phyloP scores from a whole-genome alignment of 140 eudicot genomes.

The Senecio squalidus region DNA sequence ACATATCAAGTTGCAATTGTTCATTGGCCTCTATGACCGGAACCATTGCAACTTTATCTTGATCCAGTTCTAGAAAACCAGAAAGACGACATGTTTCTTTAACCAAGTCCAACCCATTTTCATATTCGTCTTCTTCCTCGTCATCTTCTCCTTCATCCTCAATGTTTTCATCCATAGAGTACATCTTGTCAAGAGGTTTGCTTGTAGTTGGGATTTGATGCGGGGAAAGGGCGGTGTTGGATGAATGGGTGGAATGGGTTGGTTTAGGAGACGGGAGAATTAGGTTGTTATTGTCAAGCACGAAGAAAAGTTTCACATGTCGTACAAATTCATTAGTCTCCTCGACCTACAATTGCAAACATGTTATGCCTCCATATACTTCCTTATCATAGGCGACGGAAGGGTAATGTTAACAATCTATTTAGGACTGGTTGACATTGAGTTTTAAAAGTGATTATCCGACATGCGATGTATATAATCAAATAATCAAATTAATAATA shows the following conservation, averaged over 20 bases:
- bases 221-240: conserved; percentile 43
- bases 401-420: no score
- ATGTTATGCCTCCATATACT: no score
- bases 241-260: conserved; percentile 73
- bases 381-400: no score
- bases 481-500: no score
- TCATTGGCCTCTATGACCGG: conserved; percentile 29
- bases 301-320: conserved; percentile 47
- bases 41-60: background rate
- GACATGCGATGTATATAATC: no score
- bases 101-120: conserved; percentile 28
- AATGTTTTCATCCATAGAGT: conserved; percentile 16
- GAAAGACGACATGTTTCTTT: conserved; percentile 11
- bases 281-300: conserved; percentile 3
- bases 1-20: conserved; percentile 43
- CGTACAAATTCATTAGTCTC: conserved; percentile 44
- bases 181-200: background rate
- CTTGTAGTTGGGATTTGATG: conserved; percentile 3
- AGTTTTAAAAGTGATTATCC: no score
- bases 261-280: conserved; percentile 45
- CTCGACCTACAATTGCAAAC: conserved; percentile 62
- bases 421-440: no score
- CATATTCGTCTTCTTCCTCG: conserved; percentile 24
- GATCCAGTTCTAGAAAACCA: background rate
- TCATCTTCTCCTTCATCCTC: conserved; percentile 23